Evolutionary conservation across 2,329 filamentous ascomycete species (phyloP), one percentile per base, ranked within the genome.

Genomic region (Claviceps cyperi): DNA sequence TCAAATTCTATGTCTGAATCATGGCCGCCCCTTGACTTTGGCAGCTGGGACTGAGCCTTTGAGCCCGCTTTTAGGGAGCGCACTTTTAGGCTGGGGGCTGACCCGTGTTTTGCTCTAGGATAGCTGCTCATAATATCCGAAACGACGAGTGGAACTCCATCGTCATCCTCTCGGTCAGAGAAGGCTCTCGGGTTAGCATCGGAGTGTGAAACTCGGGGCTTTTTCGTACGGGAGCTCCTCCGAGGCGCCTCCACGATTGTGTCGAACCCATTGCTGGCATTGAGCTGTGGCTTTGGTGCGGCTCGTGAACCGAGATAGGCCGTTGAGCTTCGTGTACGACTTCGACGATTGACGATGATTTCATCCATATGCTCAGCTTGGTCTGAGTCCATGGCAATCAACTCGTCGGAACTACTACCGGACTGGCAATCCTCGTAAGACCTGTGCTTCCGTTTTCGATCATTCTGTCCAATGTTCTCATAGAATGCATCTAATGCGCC

Each of bases 1-100:
- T 78, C 75, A 48, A 78, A 76, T 51, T 78, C 76, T 36, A 79
- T 77, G 13, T 70, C 69, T 3, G 70, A 73, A 45, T 61, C 65
- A 37, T 60, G 58, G 17, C 58, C 62, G 51, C 60, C 56, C 43
- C 58, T 51, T 52, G n/a, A 21, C 56, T 58, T 51, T 52, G 36
- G 35, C 57, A 51, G 11, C 49, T 51, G n/a, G 54, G 46, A 38
- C 48, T 53, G 32, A 51, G 45, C 22, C 52, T 57, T 46, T 51
- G 47, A 21, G 53, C 24, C 55, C 6, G 59, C 41, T 17, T 59
- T 59, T 28, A 51, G 58, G 3, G 9, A 11, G 52, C 24, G 55
- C 6, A 58, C 41, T 17, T 59, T 59, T 28, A 51, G 58, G 3
- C 56, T 53, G n/a, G 54, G 55, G 21, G 57, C 51, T 7, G 58